Evolutionary conservation across 1,139 yeast genomes (phyloP).

Genomic region (Saccharomyces pastorianus): DNA sequence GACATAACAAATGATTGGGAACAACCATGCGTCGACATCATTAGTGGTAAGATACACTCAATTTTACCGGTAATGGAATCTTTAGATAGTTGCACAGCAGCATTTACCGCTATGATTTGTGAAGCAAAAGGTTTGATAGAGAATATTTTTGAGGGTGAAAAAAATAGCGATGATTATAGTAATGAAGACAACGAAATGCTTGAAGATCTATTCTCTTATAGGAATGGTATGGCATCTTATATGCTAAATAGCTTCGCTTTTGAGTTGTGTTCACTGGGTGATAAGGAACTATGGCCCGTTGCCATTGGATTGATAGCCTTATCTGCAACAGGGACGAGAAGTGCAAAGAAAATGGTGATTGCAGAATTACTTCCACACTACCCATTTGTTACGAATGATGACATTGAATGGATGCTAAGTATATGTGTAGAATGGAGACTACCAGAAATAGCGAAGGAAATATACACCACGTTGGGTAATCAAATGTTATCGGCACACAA

Average conservation of each 20-base stretch:
- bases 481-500: slow-evolving; percentile 31
- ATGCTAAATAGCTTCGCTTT: slow-evolving; percentile 55
- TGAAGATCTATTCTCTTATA: slow-evolving; percentile 30
- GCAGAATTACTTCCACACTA: slow-evolving; percentile 54
- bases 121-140: slow-evolving; percentile 57
- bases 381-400: slow-evolving; percentile 58
- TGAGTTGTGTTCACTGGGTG: slow-evolving; percentile 29
- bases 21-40: slow-evolving; percentile 50
- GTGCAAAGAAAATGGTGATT: slow-evolving; percentile 34
- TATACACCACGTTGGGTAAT: slow-evolving; percentile 36
- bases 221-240: slow-evolving; percentile 49
- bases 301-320: slow-evolving; percentile 51
- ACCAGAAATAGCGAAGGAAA: slow-evolving; percentile 46
- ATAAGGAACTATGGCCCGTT: slow-evolving; percentile 50
- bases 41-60: slow-evolving; percentile 51
- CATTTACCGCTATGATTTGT: slow-evolving; percentile 55
- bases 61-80: slow-evolving; percentile 55
- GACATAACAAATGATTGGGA: slow-evolving; percentile 47
- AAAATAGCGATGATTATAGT: slow-evolving; percentile 4
- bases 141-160: slow-evolving; percentile 19
- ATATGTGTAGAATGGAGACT: slow-evolving; percentile 43
- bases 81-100: slow-evolving; percentile 60
- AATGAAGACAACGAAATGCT: slow-evolving; percentile 8
- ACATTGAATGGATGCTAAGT: slow-evolving; percentile 71
- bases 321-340: slow-evolving; percentile 35